phyloP scores from a whole-genome alignment of 441 rosid species.

The Macaranga tanarius region DNA sequence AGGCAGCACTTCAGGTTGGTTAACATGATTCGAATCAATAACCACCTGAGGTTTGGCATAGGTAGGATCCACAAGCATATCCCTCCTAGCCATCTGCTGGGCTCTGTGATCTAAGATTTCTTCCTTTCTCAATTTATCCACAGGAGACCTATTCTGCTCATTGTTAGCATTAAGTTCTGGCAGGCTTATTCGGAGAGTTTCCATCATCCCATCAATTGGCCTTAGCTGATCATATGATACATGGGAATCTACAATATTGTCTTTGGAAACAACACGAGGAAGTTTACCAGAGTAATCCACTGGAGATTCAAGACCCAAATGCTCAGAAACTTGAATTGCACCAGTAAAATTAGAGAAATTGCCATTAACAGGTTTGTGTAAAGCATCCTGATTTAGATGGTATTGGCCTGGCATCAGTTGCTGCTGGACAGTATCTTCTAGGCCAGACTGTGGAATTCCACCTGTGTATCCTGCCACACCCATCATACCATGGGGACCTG shows the following conservation, averaged over 20 bases:
- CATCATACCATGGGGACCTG: conserved; percentile 28
- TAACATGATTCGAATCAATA: conserved; percentile 31
- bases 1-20: conserved; percentile 26
- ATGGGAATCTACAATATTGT: conserved; percentile 28
- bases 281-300: conserved; percentile 33
- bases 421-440: conserved; percentile 38
- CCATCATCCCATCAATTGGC: conserved; percentile 45
- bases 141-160: conserved; percentile 36
- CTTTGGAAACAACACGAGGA: conserved; percentile 32
- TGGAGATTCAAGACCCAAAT: conserved; percentile 30
- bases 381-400: conserved; percentile 38
- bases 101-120: conserved; percentile 34
- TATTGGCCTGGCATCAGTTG: conserved; percentile 28
- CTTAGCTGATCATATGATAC: conserved; percentile 32
- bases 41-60: conserved; percentile 31
- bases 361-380: conserved; percentile 25
- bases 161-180: conserved; percentile 30
- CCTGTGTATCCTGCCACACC: conserved; percentile 30
- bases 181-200: conserved; percentile 30
- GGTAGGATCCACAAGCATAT: conserved; percentile 33
- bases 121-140: conserved; percentile 37
- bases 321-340: conserved; percentile 34
- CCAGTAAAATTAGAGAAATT: conserved; percentile 29
- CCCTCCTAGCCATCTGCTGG: conserved; percentile 36
- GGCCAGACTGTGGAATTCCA: conserved; percentile 31